Evolutionary conservation across 306 rosid genomes (phyloP), one percentile per base, ranked within the genome.

Genomic region (Quillaja saponaria): DNA sequence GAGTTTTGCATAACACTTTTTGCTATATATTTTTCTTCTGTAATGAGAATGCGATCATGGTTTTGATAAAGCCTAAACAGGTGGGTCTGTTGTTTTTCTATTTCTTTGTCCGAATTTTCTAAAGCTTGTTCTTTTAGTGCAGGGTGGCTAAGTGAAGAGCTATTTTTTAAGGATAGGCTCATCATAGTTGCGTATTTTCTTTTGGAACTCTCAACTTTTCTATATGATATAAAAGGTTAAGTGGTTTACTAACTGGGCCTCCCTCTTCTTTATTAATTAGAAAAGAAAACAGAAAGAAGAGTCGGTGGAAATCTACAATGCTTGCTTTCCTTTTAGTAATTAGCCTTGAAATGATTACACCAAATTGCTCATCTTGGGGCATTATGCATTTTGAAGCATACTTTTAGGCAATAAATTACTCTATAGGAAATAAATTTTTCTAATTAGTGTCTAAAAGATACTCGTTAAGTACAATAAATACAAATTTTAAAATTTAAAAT

Each of bases 181-280:
- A 80, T 82, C 66, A 80, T 78, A 58, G 71, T 34, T 49, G 69
- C 48, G 69, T 75, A 66, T 66, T 69, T 56, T 57, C 68, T 49
- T 60, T 68, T 67, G 58, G 62, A 63, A 42, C 16, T 61, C 66
- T 31, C 18, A 6, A 14, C 49, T 52, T 71, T 64, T 69, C 51
- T 33, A 69, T 58, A 39, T 75, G 76, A 50, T 50, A 68, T n/a
- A 25, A 64, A 52, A 63, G 50, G 52, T 34, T 38, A 40, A 57
- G 49, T 55, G 50, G 52, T 34, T 38, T 34, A 57, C 53, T 55
- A 69, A 46, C 69, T 67, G 67, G 64, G 61, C 73, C 67, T 66
- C 47, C 53, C 49, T 45, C 8, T 49, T 64, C 64, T 61, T 49
- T 61, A 21, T 54, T 33, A 18, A 2, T 34, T 1, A 52, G 63